phyloP scores from a whole-genome alignment of 208 protist species.

The Crithidia acanthocephali region DNA sequence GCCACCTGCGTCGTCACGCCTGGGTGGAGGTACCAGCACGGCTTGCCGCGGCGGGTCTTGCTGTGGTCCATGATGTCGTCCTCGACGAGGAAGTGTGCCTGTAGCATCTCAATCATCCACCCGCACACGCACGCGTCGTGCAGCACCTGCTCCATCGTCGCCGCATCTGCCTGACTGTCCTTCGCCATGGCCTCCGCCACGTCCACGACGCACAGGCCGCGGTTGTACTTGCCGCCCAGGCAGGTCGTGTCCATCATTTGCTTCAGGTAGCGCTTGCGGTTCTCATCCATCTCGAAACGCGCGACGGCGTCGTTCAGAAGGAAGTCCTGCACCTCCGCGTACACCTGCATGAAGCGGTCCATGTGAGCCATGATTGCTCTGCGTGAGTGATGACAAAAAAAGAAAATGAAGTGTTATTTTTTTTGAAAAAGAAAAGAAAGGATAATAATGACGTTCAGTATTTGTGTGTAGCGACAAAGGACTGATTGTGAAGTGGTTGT shows the following conservation, averaged over 20 bases:
- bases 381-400: slow-evolving; percentile 7
- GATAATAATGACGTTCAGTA: neutral
- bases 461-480: neutral
- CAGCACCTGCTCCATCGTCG: slow-evolving; percentile 53
- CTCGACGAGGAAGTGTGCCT: slow-evolving; percentile 97
- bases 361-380: slow-evolving; percentile 44
- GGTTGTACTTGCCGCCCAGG: slow-evolving; percentile 91
- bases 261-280: slow-evolving; percentile 75
- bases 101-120: slow-evolving; percentile 95
- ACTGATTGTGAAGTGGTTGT: neutral
- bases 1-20: slow-evolving; percentile 93
- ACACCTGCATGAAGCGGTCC: slow-evolving; percentile 79
- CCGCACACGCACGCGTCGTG: slow-evolving; percentile 94
- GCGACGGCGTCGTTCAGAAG: slow-evolving; percentile 50
- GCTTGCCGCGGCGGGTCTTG: slow-evolving; percentile 94
- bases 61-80: slow-evolving; percentile 98
- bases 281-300: slow-evolving; percentile 76
- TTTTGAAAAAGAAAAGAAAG: slow-evolving; percentile 4
- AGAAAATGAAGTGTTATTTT: neutral
- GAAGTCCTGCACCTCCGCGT: slow-evolving; percentile 78
- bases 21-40: slow-evolving; percentile 95
- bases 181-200: slow-evolving; percentile 64
- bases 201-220: slow-evolving; percentile 84
- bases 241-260: slow-evolving; percentile 89
- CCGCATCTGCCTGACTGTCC: slow-evolving; percentile 55